Conservation (phyloP, 306 rosid genomes). For the Glycine tomentella region DNA sequence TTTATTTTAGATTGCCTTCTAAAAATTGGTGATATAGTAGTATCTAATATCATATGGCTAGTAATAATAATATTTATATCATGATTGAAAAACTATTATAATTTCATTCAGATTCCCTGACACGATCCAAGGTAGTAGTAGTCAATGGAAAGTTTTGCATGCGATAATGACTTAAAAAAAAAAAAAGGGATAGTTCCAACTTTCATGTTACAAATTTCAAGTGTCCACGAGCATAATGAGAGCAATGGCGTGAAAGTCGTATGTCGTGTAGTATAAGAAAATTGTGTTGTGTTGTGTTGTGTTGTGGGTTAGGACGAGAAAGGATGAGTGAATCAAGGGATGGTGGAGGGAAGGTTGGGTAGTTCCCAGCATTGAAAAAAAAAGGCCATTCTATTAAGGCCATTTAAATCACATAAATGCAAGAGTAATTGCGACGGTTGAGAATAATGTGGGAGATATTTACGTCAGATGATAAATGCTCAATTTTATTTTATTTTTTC, state of each 20-base stretch:
- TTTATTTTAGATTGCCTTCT: slow-evolving; percentile 33
- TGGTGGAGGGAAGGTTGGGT: slow-evolving; percentile 68
- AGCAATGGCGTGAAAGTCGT: slow-evolving; percentile 47
- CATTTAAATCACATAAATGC: slow-evolving; percentile 89
- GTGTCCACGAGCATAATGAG: slow-evolving; percentile 47
- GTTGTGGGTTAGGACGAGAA: slow-evolving; percentile 33
- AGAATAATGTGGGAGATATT: slow-evolving; percentile 68
- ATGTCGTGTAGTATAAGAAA: slow-evolving; percentile 50
- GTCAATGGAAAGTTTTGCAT: slow-evolving; percentile 30
- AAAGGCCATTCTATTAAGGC: slow-evolving; percentile 68
- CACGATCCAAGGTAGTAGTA: slow-evolving; percentile 35
- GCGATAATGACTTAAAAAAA: background rate
- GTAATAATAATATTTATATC: background rate
- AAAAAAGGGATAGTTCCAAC: background rate
- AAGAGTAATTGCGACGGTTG: slow-evolving; percentile 91
- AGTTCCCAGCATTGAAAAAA: slow-evolving; percentile 75
- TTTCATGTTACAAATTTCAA: slow-evolving; percentile 37
- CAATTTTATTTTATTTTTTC: background rate
- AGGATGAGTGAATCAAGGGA: slow-evolving; percentile 56
- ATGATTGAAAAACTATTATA: background rate
- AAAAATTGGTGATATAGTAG: slow-evolving; percentile 8
- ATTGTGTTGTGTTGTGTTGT: slow-evolving; percentile 32
- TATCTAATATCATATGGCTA: background rate
- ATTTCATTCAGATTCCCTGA: slow-evolving; percentile 39
- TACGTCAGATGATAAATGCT: slow-evolving; percentile 85